Conservation (phyloP, 1,284 basidiomycete species). For the Marasmius tenuissimus region DNA sequence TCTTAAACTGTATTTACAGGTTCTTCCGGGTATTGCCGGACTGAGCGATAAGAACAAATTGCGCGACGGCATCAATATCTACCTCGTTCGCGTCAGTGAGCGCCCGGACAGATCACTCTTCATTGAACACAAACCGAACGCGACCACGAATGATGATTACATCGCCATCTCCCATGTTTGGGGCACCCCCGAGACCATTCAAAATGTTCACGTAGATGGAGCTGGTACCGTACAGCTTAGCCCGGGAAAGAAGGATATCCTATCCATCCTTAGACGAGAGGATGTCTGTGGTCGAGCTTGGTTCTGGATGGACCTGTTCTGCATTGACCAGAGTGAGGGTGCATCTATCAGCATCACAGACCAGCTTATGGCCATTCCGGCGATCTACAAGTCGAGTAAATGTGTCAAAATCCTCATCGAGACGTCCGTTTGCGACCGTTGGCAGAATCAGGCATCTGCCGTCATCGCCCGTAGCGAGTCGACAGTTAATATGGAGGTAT, state of each 20-base stretch:
- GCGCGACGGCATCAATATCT: neutral
- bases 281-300: neutral
- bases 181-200: neutral
- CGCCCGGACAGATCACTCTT: neutral
- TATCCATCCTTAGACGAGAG: neutral
- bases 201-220: neutral
- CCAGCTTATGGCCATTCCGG: neutral
- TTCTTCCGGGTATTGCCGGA: constrained; percentile 84
- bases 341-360: constrained; percentile 1
- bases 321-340: neutral
- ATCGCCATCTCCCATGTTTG: neutral
- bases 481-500: neutral
- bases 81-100: neutral
- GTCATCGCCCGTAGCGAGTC: neutral
- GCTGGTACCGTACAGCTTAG: neutral
- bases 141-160: neutral
- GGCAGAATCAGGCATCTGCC: neutral
- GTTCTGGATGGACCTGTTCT: constrained; percentile 1
- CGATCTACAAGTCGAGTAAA: neutral
- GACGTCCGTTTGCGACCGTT: neutral
- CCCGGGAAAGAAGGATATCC: neutral
- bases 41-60: constrained; percentile 54
- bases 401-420: neutral
- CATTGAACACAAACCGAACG: neutral
- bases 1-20: constrained; percentile 43